phyloP scores from a whole-genome alignment of 345 rosid species.

The Sonneratia alba region DNA sequence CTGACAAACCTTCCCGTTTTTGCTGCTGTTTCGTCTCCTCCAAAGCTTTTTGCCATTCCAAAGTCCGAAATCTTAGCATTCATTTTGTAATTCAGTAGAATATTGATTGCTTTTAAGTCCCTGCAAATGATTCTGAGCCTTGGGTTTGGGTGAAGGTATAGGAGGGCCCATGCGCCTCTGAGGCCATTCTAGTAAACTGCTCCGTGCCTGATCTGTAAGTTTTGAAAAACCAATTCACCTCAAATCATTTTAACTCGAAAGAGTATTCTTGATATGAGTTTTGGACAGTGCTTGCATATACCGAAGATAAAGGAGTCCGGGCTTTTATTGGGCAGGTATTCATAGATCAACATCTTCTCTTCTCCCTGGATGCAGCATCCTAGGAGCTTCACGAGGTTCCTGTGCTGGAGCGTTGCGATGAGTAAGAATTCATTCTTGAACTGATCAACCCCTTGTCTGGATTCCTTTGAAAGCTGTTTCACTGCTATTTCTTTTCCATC shows the following conservation, averaged over 20 bases:
- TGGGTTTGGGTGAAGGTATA: conserved; percentile 23
- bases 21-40: conserved; percentile 13
- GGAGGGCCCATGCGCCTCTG: conserved; percentile 7
- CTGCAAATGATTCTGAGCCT: conserved; percentile 22
- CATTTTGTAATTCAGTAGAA: conserved; percentile 19
- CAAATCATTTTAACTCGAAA: background rate
- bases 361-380: conserved; percentile 15
- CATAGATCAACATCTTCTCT: too few species aligned
- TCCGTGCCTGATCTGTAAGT: background rate
- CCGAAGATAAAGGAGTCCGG: background rate
- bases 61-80: conserved; percentile 25
- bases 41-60: conserved; percentile 20
- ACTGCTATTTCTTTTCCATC: conserved; percentile 32
- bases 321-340: conserved; percentile 1
- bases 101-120: conserved; percentile 22
- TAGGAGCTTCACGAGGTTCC: conserved; percentile 29
- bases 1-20: conserved; percentile 17
- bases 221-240: background rate
- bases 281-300: background rate
- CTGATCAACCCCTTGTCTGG: conserved; percentile 27
- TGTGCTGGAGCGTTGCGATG: conserved; percentile 35
- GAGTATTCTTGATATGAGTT: background rate
- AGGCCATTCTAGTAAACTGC: background rate
- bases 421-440: conserved; percentile 26
- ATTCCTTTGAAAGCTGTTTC: conserved; percentile 27